phyloP scores from a whole-genome alignment of 352 stramenopile genomes.

The Phytophthora hibernalis region DNA sequence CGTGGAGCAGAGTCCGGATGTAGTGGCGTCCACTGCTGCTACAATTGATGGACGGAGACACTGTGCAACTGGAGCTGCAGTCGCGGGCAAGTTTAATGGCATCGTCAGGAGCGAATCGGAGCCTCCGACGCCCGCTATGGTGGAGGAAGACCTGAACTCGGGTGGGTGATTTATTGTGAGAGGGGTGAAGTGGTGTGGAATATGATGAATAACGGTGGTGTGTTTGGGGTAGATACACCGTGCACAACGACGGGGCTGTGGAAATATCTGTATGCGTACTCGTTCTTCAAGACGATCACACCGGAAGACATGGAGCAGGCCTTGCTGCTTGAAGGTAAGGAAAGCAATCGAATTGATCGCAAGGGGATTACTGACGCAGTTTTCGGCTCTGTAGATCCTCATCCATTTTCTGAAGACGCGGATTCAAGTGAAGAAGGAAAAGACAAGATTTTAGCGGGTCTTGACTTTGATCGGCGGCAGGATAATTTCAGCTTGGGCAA shows the following conservation, averaged over 20 bases:
- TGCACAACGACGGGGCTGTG: slow-evolving; percentile 76
- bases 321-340: slow-evolving; percentile 64
- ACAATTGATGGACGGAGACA: slow-evolving; percentile 29
- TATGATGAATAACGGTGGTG: slow-evolving; percentile 1
- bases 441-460: slow-evolving; percentile 1
- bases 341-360: background rate
- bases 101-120: slow-evolving; percentile 36
- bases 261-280: slow-evolving; percentile 67
- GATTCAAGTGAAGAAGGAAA: slow-evolving; percentile 16
- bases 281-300: slow-evolving; percentile 69
- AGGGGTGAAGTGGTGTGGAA: slow-evolving; percentile 6
- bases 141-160: slow-evolving; percentile 74
- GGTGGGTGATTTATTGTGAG: slow-evolving; percentile 35
- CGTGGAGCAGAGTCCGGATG: slow-evolving; percentile 25
- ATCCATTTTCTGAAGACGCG: slow-evolving; percentile 26
- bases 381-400: slow-evolving; percentile 29
- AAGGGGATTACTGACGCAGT: background rate
- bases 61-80: slow-evolving; percentile 19
- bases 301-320: slow-evolving; percentile 65
- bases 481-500: slow-evolving; percentile 32
- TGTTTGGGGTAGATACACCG: slow-evolving; percentile 49
- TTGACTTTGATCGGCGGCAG: slow-evolving; percentile 24
- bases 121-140: slow-evolving; percentile 43
- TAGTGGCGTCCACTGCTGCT: background rate
- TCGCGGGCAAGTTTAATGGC: slow-evolving; percentile 27